phyloP scores from a whole-genome alignment of 2,329 filamentous ascomycete species.

The Colletotrichum melonis region DNA sequence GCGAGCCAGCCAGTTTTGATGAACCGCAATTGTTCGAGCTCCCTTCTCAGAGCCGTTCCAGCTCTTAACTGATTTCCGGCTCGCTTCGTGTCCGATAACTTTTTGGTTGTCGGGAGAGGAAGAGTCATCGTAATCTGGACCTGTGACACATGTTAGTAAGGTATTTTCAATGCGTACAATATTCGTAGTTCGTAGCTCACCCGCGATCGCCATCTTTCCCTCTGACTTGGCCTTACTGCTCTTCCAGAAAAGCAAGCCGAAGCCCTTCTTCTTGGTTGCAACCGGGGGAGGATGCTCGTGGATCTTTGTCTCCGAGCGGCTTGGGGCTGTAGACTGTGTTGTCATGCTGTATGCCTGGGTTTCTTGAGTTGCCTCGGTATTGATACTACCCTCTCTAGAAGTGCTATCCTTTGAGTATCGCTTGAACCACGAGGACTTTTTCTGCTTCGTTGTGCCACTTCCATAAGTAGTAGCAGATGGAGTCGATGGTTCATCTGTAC shows the following conservation, averaged over 20 bases:
- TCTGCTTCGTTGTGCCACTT: constrained; percentile 49
- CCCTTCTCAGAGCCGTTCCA: constrained; percentile 51
- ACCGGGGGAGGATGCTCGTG: constrained; percentile 1
- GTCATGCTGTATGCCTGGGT: constrained; percentile 34
- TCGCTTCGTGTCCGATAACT: constrained; percentile 36
- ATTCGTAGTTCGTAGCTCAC: constrained; percentile 45
- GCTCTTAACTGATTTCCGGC: constrained; percentile 38
- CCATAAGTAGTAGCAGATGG: constrained; percentile 36
- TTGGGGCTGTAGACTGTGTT: constrained; percentile 28
- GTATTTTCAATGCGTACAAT: neutral
- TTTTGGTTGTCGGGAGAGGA: constrained; percentile 40
- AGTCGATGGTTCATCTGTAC: constrained; percentile 36
- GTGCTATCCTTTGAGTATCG: constrained; percentile 54
- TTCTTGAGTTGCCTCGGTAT: constrained; percentile 24
- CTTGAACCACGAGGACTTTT: constrained; percentile 64
- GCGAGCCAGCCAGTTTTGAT: constrained; percentile 88
- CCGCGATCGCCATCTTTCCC: constrained; percentile 56
- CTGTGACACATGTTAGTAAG: constrained; percentile 41
- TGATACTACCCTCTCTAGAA: constrained; percentile 36
- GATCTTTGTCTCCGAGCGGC: constrained; percentile 28
- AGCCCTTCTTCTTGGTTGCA: constrained; percentile 57
- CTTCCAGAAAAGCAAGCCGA: constrained; percentile 68
- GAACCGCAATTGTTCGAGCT: constrained; percentile 70
- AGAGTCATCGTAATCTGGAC: constrained; percentile 45
- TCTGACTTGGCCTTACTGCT: constrained; percentile 55